Evolutionary conservation across 2,329 filamentous ascomycete species (phyloP).

Genomic region (Aspergillus brunneoviolaceus): DNA sequence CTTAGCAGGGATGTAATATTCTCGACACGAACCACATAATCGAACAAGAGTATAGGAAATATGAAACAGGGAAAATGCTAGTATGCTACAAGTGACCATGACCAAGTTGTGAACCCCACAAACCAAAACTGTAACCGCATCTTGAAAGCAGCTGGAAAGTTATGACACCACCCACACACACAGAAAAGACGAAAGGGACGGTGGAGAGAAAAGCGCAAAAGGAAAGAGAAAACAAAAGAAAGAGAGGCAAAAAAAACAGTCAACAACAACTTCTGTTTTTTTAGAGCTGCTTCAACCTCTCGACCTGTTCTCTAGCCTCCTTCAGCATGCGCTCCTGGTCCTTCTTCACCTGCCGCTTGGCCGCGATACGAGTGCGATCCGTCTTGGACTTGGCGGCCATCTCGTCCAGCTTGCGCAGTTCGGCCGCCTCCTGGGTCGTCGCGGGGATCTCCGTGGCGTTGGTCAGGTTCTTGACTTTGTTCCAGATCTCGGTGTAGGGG

Average conservation of each 20-base stretch:
- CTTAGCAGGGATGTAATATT: conserved; percentile 3
- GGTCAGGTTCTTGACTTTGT: conserved; percentile 42
- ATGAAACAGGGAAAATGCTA: conserved; percentile 14
- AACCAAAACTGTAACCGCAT: conserved; percentile 7
- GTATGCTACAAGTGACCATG: conserved; percentile 24
- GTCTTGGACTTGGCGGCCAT: conserved; percentile 37
- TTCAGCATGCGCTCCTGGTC: conserved; percentile 47
- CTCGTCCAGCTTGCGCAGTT: conserved; percentile 37
- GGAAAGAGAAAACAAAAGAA: background rate
- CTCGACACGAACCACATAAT: conserved; percentile 24
- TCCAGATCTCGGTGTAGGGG: conserved; percentile 45
- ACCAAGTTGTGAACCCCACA: conserved; percentile 15
- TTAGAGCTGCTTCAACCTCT: conserved; percentile 40
- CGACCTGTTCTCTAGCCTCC: conserved; percentile 45
- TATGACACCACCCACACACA: background rate
- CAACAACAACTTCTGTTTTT: conserved; percentile 1
- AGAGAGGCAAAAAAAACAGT: background rate
- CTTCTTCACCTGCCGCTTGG: conserved; percentile 44
- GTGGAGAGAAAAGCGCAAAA: background rate
- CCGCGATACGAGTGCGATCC: conserved; percentile 40
- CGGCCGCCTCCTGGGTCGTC: conserved; percentile 35
- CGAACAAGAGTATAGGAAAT: conserved; percentile 13
- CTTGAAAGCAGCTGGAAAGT: background rate
- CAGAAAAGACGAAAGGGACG: background rate
- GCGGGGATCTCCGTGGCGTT: conserved; percentile 38